Conservation (phyloP, 1,284 basidiomycete genomes). For the Austropuccinia psidii region DNA sequence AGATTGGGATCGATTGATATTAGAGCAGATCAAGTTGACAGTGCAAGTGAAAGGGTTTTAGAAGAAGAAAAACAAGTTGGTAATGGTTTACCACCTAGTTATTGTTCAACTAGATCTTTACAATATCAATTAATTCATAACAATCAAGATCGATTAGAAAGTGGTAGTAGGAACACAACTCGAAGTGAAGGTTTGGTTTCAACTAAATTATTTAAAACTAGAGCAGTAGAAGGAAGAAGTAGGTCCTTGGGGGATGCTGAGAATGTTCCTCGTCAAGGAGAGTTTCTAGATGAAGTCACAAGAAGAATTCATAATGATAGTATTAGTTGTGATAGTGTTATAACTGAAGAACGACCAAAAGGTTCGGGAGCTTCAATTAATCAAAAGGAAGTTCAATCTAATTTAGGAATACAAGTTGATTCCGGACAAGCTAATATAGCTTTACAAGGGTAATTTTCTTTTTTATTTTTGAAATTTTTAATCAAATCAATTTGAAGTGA, state of each 20-base stretch:
- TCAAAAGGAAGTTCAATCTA: background rate
- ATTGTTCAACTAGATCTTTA: background rate
- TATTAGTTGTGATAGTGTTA: no score
- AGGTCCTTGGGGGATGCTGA: background rate
- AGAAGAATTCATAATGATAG: background rate
- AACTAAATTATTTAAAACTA: no score
- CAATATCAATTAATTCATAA: no score
- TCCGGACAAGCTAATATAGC: conserved; percentile 30
- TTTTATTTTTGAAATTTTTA: background rate
- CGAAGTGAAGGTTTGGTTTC: no score
- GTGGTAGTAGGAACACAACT: no score
- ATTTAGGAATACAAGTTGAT: background rate
- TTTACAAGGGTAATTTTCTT: conserved; percentile 17
- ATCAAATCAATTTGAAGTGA: background rate
- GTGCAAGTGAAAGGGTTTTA: background rate
- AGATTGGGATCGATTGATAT: background rate
- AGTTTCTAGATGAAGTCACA: background rate
- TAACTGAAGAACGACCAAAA: no score
- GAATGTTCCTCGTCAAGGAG: background rate
- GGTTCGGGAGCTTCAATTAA: background rate
- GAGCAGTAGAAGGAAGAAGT: no score
- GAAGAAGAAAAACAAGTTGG: background rate
- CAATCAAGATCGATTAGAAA: background rate
- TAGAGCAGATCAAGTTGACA: background rate
- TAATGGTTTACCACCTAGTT: background rate